phyloP scores from a whole-genome alignment of 2,329 filamentous ascomycete genomes.

The Pyrenochaeta sp. region DNA sequence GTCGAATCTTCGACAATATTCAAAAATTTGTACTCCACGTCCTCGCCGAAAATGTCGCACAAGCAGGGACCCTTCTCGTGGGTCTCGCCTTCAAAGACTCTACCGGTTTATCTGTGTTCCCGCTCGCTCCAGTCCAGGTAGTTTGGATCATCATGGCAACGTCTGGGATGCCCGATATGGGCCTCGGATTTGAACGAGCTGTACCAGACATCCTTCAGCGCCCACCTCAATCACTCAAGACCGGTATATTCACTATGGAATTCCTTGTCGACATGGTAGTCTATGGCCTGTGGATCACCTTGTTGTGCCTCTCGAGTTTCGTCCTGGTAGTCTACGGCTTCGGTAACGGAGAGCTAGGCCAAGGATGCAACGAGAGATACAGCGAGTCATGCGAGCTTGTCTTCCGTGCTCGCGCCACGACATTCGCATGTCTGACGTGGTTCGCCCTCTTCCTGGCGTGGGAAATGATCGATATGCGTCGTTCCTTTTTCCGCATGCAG shows the following conservation, averaged over 20 bases:
- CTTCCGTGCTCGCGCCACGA: too few relatives aligned
- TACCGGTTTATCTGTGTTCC: constrained; percentile 79
- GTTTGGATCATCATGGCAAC: too few relatives aligned
- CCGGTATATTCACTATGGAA: too few relatives aligned
- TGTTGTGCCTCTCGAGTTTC: constrained; percentile 45
- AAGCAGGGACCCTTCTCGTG: constrained; percentile 81
- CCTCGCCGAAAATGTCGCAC: constrained; percentile 80
- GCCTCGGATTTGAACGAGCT: too few relatives aligned
- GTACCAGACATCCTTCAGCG: too few relatives aligned
- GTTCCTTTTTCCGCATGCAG: constrained; percentile 79
- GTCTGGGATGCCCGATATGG: too few relatives aligned
- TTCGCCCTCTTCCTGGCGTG: constrained; percentile 79
- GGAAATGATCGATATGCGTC: constrained; percentile 78
- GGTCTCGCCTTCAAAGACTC: constrained; percentile 83
- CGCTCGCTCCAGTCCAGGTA: constrained; percentile 84
- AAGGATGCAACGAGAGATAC: constrained; percentile 47
- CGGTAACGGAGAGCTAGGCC: constrained; percentile 44
- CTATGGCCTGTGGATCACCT: constrained; percentile 46
- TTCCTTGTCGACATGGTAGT: too few relatives aligned
- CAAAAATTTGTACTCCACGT: too few relatives aligned
- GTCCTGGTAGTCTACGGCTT: constrained; percentile 46
- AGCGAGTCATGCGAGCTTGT: constrained; percentile 42
- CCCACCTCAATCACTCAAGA: too few relatives aligned
- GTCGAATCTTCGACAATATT: constrained; percentile 90
- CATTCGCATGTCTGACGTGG: constrained; percentile 79